These are phyloP conservation scores for Protostelium mycophagum DNA, from an alignment of 78 protist species.

Conservation along the genomic window DNA sequence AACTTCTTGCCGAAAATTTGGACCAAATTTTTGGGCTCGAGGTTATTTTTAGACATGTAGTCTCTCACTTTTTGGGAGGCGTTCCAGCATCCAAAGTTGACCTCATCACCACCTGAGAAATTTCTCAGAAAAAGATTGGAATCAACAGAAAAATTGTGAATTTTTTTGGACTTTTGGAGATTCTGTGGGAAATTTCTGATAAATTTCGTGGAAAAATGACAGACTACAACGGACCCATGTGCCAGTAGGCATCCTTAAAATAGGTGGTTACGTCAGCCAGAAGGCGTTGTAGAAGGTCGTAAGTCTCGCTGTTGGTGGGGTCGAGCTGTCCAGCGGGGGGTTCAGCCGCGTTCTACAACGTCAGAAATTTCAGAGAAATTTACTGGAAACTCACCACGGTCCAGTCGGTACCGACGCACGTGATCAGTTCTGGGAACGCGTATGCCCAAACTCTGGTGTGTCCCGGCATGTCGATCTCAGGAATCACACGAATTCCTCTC, in stretches of 20 bases:
- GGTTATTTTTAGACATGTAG: not conserved
- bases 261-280: not conserved
- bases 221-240: constrained; percentile 17
- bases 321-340: constrained; percentile 3
- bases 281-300: not conserved
- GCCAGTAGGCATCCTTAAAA: not conserved
- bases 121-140: not conserved
- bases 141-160: not conserved
- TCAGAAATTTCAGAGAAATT: too few relatives aligned
- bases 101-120: constrained; percentile 19
- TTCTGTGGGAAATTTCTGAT: too few relatives aligned
- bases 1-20: not conserved
- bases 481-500: constrained; percentile 21
- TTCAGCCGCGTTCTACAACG: not conserved
- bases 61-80: not conserved
- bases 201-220: too few relatives aligned
- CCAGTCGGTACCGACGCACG: not conserved
- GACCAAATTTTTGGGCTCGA: constrained; percentile 1
- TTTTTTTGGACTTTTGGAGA: not conserved
- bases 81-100: constrained; percentile 22
- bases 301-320: constrained; percentile 2
- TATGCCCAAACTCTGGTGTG: constrained; percentile 5
- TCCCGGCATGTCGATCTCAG: constrained; percentile 56
- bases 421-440: not conserved
- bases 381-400: not conserved